A percentile compares a stretch with the other conserved stretches of the same genome.
These are phyloP conservation scores for Epichloe scottii DNA, from an alignment of 2,329 filamentous ascomycete species.

Conservation along the genomic window DNA sequence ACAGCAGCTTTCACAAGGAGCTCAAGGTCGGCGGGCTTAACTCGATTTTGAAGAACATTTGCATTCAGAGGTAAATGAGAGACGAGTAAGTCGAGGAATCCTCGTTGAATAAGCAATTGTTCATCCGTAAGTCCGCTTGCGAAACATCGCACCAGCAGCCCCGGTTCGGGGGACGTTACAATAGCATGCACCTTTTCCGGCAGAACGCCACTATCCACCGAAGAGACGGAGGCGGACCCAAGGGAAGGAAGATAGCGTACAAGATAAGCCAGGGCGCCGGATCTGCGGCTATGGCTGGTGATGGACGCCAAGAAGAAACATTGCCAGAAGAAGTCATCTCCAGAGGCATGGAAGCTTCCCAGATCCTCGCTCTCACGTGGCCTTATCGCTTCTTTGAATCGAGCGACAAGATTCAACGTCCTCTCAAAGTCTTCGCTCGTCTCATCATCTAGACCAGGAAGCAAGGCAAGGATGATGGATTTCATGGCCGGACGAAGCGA, in stretches of 20 bases:
- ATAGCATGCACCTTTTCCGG: conserved; percentile 43
- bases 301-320: conserved; percentile 91
- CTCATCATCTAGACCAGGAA: conserved; percentile 90
- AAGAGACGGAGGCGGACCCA: conserved; percentile 9
- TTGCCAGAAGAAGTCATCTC: conserved; percentile 94
- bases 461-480: conserved; percentile 73
- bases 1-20: conserved; percentile 69
- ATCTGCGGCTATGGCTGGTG: conserved; percentile 71
- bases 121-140: conserved; percentile 78
- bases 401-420: conserved; percentile 66
- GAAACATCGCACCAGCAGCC: conserved; percentile 80
- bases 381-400: conserved; percentile 58
- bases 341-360: conserved; percentile 41
- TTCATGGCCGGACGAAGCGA: conserved; percentile 80
- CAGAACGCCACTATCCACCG: conserved; percentile 6
- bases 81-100: conserved; percentile 85
- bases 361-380: conserved; percentile 37
- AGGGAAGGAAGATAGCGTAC: conserved; percentile 56
- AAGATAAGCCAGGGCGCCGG: conserved; percentile 80
- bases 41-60: conserved; percentile 61
- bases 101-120: conserved; percentile 83
- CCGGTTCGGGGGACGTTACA: conserved; percentile 82
- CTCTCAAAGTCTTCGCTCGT: conserved; percentile 94
- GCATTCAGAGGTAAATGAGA: conserved; percentile 81
- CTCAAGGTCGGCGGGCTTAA: conserved; percentile 65